Conservation (phyloP, 2,329 filamentous ascomycete genomes). For the Paraphaeosphaeria sporulosa region DNA sequence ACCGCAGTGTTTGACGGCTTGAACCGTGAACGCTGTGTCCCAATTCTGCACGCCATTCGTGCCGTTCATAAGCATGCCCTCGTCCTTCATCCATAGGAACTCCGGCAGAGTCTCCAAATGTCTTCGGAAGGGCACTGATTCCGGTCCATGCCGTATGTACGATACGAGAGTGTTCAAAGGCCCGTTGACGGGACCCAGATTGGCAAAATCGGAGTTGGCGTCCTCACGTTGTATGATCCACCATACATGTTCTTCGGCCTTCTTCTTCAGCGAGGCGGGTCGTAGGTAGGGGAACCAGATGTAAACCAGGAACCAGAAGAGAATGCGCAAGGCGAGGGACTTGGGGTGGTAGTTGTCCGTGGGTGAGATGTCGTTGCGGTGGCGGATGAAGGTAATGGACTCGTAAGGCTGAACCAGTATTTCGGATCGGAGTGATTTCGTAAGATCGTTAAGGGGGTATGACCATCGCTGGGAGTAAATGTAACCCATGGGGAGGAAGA, state of each 20-base stretch:
- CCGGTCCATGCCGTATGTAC: slow-evolving; percentile 83
- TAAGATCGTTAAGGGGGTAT: slow-evolving; percentile 77
- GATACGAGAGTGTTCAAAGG: slow-evolving; percentile 90
- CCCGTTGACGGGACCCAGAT: slow-evolving; percentile 87
- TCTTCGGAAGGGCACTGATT: slow-evolving; percentile 72
- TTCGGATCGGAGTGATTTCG: slow-evolving; percentile 77
- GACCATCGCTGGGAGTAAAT: slow-evolving; percentile 85
- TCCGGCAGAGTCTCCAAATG: slow-evolving; percentile 86
- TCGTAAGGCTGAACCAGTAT: slow-evolving; percentile 81
- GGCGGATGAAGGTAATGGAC: slow-evolving; percentile 75
- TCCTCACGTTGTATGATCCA: slow-evolving; percentile 90
- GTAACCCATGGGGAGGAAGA: slow-evolving; percentile 93
- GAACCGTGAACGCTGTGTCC: slow-evolving; percentile 92
- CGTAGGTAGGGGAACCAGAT: slow-evolving; percentile 84
- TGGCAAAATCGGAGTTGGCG: slow-evolving; percentile 86
- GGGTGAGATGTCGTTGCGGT: slow-evolving; percentile 82
- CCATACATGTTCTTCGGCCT: slow-evolving; percentile 82
- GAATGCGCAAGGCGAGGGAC: slow-evolving; percentile 77
- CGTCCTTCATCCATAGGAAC: slow-evolving; percentile 87
- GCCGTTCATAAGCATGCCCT: slow-evolving; percentile 93
- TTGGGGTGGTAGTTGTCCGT: slow-evolving; percentile 95
- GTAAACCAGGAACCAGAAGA: slow-evolving; percentile 80
- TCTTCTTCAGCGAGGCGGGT: slow-evolving; percentile 67
- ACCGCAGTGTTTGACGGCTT: slow-evolving; percentile 80
- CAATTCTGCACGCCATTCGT: slow-evolving; percentile 98